These are phyloP conservation scores for Monosporascus sp. DNA, from an alignment of 2,329 filamentous ascomycete genomes.

Conservation along the genomic window DNA sequence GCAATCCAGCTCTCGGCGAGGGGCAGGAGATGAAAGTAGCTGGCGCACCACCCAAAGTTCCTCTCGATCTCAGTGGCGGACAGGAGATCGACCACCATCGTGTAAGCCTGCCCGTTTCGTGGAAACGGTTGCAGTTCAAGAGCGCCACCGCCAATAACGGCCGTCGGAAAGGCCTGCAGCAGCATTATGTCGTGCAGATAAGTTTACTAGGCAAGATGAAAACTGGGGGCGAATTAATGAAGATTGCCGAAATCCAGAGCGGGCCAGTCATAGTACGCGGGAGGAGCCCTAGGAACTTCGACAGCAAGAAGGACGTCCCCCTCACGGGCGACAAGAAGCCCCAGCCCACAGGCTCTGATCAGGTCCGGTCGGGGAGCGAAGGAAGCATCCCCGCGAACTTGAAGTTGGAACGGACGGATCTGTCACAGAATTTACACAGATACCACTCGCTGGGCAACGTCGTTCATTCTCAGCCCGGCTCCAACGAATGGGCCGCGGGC, in stretches of 20 bases:
- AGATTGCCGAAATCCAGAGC: constrained; percentile 79
- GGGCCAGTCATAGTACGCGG: constrained; percentile 94
- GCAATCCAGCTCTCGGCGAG: constrained; percentile 46
- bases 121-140: constrained; percentile 93
- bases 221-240: constrained; percentile 57
- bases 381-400: constrained; percentile 22
- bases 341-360: constrained; percentile 39
- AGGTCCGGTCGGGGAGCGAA: constrained; percentile 34
- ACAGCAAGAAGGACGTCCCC: constrained; percentile 63
- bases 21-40: constrained; percentile 43
- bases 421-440: constrained; percentile 17
- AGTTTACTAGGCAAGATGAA: constrained; percentile 74
- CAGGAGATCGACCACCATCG: constrained; percentile 73
- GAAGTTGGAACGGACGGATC: constrained; percentile 26
- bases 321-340: constrained; percentile 41
- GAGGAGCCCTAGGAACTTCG: constrained; percentile 88
- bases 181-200: constrained; percentile 87
- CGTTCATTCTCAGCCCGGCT: constrained; percentile 20
- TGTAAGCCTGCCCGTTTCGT: constrained; percentile 77
- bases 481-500: constrained; percentile 41
- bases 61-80: constrained; percentile 49
- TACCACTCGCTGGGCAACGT: constrained; percentile 18
- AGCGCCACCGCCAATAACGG: constrained; percentile 97
- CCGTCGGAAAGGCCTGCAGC: constrained; percentile 85
- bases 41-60: constrained; percentile 46